Evolutionary conservation across 352 stramenopile genomes (phyloP).

Genomic region (Globisporangium middletonii): DNA sequence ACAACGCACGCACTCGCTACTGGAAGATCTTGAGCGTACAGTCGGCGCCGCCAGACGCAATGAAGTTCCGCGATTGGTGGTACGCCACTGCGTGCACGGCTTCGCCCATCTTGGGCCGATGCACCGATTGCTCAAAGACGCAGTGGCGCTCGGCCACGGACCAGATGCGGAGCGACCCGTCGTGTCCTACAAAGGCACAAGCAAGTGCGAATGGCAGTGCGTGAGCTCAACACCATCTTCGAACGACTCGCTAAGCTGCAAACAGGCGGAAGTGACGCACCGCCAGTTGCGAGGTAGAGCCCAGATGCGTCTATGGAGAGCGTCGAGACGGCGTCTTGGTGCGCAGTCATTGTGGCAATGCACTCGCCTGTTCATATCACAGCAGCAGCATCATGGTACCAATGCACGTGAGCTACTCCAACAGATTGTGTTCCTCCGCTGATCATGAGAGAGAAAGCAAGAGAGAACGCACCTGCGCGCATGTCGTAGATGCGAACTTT

Average conservation of each 20-base stretch:
- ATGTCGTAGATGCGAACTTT: slow-evolving; percentile 88
- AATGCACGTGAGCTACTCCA: background rate
- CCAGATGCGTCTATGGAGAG: slow-evolving; percentile 74
- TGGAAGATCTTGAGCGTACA: slow-evolving; percentile 88
- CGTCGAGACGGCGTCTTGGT: slow-evolving; percentile 78
- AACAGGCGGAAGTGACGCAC: slow-evolving; percentile 18
- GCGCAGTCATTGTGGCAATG: slow-evolving; percentile 64
- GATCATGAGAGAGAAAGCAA: background rate
- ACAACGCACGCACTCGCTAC: slow-evolving; percentile 18
- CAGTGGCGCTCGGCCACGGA: slow-evolving; percentile 76
- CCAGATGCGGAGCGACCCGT: slow-evolving; percentile 82
- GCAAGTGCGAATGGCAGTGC: slow-evolving; percentile 2
- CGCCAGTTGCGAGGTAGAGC: slow-evolving; percentile 68
- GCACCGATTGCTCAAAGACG: slow-evolving; percentile 82
- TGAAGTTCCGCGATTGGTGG: slow-evolving; percentile 75
- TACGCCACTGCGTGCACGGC: slow-evolving; percentile 70
- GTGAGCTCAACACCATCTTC: background rate
- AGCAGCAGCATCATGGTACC: background rate
- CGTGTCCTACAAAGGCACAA: slow-evolving; percentile 43
- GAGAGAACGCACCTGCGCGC: slow-evolving; percentile 37
- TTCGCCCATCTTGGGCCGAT: slow-evolving; percentile 79
- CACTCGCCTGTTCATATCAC: slow-evolving; percentile 43
- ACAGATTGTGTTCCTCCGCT: no score
- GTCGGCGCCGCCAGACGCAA: slow-evolving; percentile 73
- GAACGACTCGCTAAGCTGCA: no score